Base-by-base conservation (phyloP, 306 rosid species). In the Ziziphus jujuba region DNA sequence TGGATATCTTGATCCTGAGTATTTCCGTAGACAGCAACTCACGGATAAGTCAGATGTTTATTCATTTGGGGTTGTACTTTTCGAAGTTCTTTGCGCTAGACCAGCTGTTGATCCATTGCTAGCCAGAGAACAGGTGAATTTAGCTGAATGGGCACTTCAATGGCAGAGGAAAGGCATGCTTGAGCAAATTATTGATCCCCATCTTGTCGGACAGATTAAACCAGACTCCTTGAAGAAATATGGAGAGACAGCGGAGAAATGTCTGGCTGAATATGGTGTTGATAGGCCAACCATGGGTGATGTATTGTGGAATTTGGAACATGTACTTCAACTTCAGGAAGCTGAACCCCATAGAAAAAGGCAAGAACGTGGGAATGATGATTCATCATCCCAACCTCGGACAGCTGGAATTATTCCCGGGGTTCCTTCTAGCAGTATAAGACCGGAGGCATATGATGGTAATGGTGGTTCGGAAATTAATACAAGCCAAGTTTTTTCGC, bases 211-310 rank as follows among this genome's bases (percentile, higher is more conserved):
- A 19, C 79, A 88, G 63, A 76, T 88, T 67, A 82, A 89, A 72
- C 88, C 77, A 4, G 78, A 69, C 65, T 91, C 97, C 13, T 73
- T 90, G 73, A 88, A 85, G 75, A 95, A 95, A 67, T 90, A 77
- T 33, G 93, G 87, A n/a, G 99, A 95, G 64, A 95, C 95, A 8
- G 99, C 99, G 0, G 96, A 95, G 82, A 95, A 95, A 82, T 95
- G 99, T 71, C 76, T 90, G 84, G 95, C 96, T 14, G 99, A 95
- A 49, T 88, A 95, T 69, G 90, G 96, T 38, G 96, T 91, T 48
- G 97, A 95, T 61, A 77, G 99, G 81, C 97, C 99, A 79, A 81
- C 97, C 7, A 95, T 95, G 89, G 99, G 99, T 48, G 99, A 95
- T 67, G 97, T 95, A 3, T 67, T 95, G 13, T 95, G 97, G 99